phyloP scores from a whole-genome alignment of 225 moss, liverwort and hornwort species.

The Sphagnum tenellum region DNA sequence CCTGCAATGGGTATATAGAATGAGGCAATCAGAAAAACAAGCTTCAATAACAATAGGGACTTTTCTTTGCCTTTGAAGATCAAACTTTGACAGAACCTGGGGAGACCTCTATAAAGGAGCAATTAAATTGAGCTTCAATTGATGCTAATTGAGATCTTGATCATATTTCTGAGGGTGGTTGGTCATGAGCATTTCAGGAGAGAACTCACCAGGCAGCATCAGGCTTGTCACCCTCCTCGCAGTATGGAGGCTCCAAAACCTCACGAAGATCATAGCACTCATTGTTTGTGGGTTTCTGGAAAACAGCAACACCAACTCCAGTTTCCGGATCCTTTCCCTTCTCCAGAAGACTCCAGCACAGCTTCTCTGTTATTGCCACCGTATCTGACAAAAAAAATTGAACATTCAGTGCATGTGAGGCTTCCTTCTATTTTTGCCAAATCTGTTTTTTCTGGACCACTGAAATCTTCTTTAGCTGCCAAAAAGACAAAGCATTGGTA shows the following conservation, averaged over 20 bases:
- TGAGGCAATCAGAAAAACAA: not conserved
- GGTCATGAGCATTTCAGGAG: not conserved
- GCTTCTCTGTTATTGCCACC: conserved; percentile 28
- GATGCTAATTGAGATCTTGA: no score
- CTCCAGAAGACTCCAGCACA: conserved; percentile 57
- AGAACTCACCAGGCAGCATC: conserved; percentile 77
- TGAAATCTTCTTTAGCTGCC: no score
- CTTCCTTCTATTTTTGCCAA: no score
- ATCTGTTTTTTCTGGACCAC: not conserved
- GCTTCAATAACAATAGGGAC: not conserved
- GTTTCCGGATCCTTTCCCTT: conserved; percentile 31
- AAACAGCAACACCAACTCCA: conserved; percentile 63
- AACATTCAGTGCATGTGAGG: no score
- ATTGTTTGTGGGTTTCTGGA: conserved; percentile 77
- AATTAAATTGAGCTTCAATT: no score
- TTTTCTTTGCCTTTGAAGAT: no score
- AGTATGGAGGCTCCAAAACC: conserved; percentile 54
- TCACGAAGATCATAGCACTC: conserved; percentile 42
- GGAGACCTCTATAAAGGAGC: no score
- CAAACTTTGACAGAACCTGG: no score
- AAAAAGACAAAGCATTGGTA: no score
- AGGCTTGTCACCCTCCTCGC: conserved; percentile 55
- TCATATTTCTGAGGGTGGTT: not conserved
- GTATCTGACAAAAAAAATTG: conserved; percentile 25
- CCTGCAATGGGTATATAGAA: conserved; percentile 20